These are phyloP conservation scores for Laburnicola sp. DNA, from an alignment of 2,329 filamentous ascomycete species.

Conservation along the genomic window DNA sequence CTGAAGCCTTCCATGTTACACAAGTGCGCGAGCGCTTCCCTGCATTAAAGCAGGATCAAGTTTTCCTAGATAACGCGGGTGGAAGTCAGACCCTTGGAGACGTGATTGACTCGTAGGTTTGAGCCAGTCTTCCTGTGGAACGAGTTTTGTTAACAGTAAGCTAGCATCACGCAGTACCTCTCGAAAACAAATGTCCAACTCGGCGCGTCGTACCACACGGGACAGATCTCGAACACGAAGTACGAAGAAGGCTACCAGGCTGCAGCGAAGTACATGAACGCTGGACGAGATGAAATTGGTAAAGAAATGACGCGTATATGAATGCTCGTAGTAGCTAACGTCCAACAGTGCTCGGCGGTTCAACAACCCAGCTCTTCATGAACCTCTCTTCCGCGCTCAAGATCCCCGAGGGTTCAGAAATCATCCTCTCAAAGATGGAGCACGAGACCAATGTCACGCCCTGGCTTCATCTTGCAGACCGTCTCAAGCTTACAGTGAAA, in stretches of 20 bases:
- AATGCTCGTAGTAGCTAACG: neutral
- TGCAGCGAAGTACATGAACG: constrained; percentile 72
- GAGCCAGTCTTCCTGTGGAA: no score
- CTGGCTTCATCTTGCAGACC: constrained; percentile 69
- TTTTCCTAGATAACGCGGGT: constrained; percentile 78
- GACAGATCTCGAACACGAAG: constrained; percentile 61
- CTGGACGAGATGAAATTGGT: constrained; percentile 67
- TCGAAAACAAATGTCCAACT: constrained; percentile 73
- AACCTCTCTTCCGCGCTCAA: constrained; percentile 58
- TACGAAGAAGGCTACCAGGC: constrained; percentile 65
- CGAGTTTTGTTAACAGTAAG: neutral
- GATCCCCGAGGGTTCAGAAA: constrained; percentile 58
- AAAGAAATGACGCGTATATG: neutral
- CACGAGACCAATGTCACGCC: constrained; percentile 78
- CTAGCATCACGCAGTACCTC: constrained; percentile 66
- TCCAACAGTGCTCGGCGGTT: constrained; percentile 66
- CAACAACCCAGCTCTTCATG: constrained; percentile 75
- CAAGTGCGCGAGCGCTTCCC: constrained; percentile 66
- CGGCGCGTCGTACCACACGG: constrained; percentile 68
- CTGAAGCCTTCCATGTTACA: constrained; percentile 57
- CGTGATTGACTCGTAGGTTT: constrained; percentile 66
- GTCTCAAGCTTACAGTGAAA: constrained; percentile 64
- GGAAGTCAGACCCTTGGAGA: constrained; percentile 70
- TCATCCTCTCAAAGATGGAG: constrained; percentile 72
- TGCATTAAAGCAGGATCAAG: constrained; percentile 65